Evolutionary conservation across 140 eudicot species (phyloP).

Genomic region (Stevia rebaudiana): DNA sequence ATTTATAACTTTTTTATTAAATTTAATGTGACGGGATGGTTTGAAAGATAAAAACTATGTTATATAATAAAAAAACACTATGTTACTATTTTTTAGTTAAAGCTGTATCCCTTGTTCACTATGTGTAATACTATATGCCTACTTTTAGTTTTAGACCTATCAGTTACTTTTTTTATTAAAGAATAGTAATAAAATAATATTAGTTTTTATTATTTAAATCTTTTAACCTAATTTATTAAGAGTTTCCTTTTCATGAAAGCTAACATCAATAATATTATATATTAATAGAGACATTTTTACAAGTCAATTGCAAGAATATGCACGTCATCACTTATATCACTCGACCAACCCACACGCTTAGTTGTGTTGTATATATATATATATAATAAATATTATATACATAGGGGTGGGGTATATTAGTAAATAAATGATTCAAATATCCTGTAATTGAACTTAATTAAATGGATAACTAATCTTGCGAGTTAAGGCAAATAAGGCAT

Average conservation of each 20-base stretch:
- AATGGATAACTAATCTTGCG: slow-evolving; percentile 10
- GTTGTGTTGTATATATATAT: neutral
- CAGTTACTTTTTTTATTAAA: too few species aligned
- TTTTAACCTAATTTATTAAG: neutral
- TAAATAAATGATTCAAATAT: too few species aligned
- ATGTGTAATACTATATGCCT: too few species aligned
- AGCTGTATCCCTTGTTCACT: too few species aligned
- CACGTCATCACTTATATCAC: slow-evolving; percentile 34
- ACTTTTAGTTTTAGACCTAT: too few species aligned
- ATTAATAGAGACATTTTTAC: neutral
- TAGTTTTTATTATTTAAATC: neutral
- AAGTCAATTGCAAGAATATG: slow-evolving; percentile 15
- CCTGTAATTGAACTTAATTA: neutral
- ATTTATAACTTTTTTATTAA: too few species aligned
- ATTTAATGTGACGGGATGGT: too few species aligned
- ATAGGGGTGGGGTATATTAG: neutral
- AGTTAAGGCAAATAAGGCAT: slow-evolving; percentile 14
- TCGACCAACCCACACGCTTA: slow-evolving; percentile 2
- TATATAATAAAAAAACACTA: too few species aligned
- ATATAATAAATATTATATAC: too few species aligned
- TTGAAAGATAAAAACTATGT: too few species aligned
- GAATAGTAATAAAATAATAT: neutral
- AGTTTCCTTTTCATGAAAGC: neutral
- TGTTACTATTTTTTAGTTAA: too few species aligned
- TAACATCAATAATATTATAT: neutral